Evolutionary conservation across 1,284 basidiomycete genomes (phyloP), one percentile per base, ranked within the genome.

Genomic region (Cerrena zonata): DNA sequence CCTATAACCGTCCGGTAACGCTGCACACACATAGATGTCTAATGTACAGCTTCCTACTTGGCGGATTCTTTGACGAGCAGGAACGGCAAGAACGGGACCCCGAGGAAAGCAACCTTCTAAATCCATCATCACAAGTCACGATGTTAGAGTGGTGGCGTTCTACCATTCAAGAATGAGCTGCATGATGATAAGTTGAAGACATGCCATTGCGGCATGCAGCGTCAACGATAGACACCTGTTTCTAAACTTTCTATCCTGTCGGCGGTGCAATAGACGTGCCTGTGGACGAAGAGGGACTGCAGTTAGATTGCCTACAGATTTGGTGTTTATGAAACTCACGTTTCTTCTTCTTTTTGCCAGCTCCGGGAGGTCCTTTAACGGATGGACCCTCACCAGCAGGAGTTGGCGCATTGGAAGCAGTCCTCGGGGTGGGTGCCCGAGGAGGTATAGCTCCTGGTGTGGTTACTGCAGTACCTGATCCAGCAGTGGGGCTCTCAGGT

Each of bases 261-360:
- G 52, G 38, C 12, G 56, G 45, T 11, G 54, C 46, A 10, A 49
- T 38, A 25, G 45, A 25, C 12, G 42, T 45, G 30, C 49, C 49
- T 50, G 24, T 23, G 42, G 13, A 26, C 19, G 23, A 23, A 23
- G 18, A 25, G 7, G 22, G 18, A 21, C 13, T 45, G 21, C 12
- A 18, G 22, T 15, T 26, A 30, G 42, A 45, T 26, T 47, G 47
- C 23, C 40, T 27, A 19, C 21, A 45, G 45, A 53, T 48, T 24
- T n/a, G 25, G 23, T 40, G 19, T 22, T 36, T 24, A 27, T 18
- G 24, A 25, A 19, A 63, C 79, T 56, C 59, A 82, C 82, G 73
- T 71, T 83, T 84, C 62, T 76, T 77, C 65, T 84, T 89, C 69
- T 84, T 87, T 68, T 83, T 89, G 10, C 76, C 77, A n/a, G 69